Conservation (phyloP, 2,329 filamentous ascomycete genomes). For the Fusarium illudens region DNA sequence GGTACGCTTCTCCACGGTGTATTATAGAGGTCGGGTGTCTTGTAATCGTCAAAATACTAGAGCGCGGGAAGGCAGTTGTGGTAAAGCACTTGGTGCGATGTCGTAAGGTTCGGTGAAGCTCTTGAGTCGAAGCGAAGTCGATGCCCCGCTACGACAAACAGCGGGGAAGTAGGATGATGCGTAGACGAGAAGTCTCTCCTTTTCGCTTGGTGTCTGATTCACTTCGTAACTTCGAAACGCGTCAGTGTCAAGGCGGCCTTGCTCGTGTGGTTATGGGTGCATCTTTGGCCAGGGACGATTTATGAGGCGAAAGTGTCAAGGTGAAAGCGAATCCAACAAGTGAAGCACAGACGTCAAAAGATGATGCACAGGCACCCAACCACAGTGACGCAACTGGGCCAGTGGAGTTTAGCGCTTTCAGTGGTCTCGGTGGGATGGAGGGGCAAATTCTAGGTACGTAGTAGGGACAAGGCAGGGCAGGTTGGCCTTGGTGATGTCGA, state of each 20-base stretch:
- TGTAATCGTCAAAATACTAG: neutral
- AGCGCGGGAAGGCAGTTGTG: neutral
- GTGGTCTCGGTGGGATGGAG: constrained; percentile 10
- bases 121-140: constrained; percentile 16
- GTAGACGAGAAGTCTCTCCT: neutral
- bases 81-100: constrained; percentile 1
- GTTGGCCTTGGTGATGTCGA: too few relatives aligned
- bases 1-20: neutral
- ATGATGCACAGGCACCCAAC: constrained; percentile 44
- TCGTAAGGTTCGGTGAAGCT: constrained; percentile 32
- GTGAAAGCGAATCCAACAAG: constrained; percentile 13
- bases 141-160: constrained; percentile 34
- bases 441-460: constrained; percentile 29
- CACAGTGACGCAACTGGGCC: constrained; percentile 45
- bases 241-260: neutral
- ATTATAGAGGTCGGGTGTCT: neutral
- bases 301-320: constrained; percentile 25
- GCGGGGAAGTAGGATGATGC: constrained; percentile 4
- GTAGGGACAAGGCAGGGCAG: too few relatives aligned
- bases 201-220: neutral
- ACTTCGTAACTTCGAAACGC: neutral
- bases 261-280: neutral
- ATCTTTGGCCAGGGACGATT: neutral
- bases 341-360: constrained; percentile 36
- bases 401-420: constrained; percentile 20